A percentile compares a stretch with the other conserved stretches of the same genome.
These are phyloP conservation scores for Noccaea caerulescens DNA, from an alignment of 345 rosid genomes.

Conservation along the genomic window DNA sequence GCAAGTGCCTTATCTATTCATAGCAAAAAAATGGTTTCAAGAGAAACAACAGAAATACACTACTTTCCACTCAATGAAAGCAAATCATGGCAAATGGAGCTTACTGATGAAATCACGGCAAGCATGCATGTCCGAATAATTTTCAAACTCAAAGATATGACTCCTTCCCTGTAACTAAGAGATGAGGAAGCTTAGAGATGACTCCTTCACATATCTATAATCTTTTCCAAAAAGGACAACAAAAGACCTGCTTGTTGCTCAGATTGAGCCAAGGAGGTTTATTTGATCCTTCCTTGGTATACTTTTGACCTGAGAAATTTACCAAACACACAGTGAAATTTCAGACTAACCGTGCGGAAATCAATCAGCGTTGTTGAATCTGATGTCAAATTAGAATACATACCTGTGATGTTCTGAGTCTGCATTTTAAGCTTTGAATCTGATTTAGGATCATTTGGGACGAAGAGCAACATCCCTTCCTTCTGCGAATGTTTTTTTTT, in stretches of 20 bases:
- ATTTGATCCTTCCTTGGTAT: constrained; percentile 78
- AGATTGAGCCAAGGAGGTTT: constrained; percentile 94
- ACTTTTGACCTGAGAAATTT: constrained; percentile 59
- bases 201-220: neutral
- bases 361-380: neutral
- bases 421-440: constrained; percentile 69
- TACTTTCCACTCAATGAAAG: constrained; percentile 29
- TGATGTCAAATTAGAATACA: neutral
- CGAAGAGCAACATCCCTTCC: constrained; percentile 63
- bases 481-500: constrained; percentile 44
- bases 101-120: constrained; percentile 87
- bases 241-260: constrained; percentile 63
- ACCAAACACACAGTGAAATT: neutral
- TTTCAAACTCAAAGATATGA: constrained; percentile 86
- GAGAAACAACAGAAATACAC: constrained; percentile 23
- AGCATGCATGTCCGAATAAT: constrained; percentile 68
- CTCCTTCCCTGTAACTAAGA: constrained; percentile 60
- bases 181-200: constrained; percentile 28
- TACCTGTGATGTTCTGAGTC: constrained; percentile 72
- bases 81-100: constrained; percentile 27
- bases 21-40: constrained; percentile 15
- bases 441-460: constrained; percentile 68
- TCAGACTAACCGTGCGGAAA: neutral
- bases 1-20: constrained; percentile 70
- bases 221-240: constrained; percentile 10